Evolutionary conservation across 768 basidiomycete species (phyloP), one percentile per base, ranked within the genome.

Genomic region (Hydnum rufescens): DNA sequence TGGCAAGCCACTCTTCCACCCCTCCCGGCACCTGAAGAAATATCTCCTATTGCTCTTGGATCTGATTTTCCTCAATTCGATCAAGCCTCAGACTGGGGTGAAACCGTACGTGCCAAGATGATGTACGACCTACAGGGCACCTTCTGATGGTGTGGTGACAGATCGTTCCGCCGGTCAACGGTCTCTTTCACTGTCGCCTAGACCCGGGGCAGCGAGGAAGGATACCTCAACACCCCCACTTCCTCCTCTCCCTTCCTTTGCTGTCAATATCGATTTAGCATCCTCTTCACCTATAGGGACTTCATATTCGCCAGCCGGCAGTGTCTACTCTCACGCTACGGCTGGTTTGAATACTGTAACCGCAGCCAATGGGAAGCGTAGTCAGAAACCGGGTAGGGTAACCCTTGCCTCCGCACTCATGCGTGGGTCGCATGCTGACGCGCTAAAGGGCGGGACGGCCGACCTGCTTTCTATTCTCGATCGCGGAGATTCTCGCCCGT

Each of bases 401-500:
- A 53, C 49, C 75, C 71, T 96, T n/a, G 86, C 81, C 32, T 88
- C 83, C 54, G 88, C 89, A 2, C 72, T 99, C 30, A 78, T 92
- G 42, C 86, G 86, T 22, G 93, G 93, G 0, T 92, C 88, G 1
- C 92, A 99, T 63, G 82, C 92, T 2, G 93, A 97, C 63, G 88
- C 88, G 3, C 75, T 87, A 25, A 81, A 80, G 57, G 92, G 93
- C 47, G 85, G 84, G 0, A 88, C 93, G 59, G 75, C 78, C 53
- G 93, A 99, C 66, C 74, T 99, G 16, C 63, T 96, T 55, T 81
- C 87, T 59, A 93, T 99, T 62, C 71, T 96, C 51, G 89, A 92
- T 60, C 85, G 87, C 4, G 57, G 52, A 57, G 83, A 86, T 58
- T 78, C 82, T 42, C 77, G 78, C 57, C 78, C 84, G 1, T 88